phyloP scores from a whole-genome alignment of 164 flowering plant genomes.

The Aristolochia fimbriata region DNA sequence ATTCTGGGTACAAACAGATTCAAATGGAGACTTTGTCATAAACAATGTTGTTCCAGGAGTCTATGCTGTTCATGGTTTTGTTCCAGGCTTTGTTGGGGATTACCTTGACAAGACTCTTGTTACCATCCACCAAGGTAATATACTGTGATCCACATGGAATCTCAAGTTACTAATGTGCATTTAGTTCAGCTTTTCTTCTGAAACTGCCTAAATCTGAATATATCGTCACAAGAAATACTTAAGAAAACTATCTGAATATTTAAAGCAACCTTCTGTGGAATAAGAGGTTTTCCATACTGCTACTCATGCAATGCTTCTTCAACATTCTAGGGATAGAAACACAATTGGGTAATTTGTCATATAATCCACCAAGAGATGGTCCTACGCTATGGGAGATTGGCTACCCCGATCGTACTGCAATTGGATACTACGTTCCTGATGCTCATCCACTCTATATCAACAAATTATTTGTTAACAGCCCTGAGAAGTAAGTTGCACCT shows the following conservation, averaged over 20 bases:
- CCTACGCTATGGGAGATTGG: slow-evolving; percentile 60
- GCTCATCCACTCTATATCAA: slow-evolving; percentile 39
- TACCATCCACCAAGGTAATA: slow-evolving; percentile 29
- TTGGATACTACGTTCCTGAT: slow-evolving; percentile 39
- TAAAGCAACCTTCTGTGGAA: no score
- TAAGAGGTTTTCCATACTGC: no score
- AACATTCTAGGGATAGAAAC: slow-evolving; percentile 23
- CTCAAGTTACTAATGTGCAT: no score
- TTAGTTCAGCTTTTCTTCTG: no score
- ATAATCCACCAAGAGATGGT: slow-evolving; percentile 37
- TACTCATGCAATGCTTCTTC: not conserved
- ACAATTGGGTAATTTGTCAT: slow-evolving; percentile 31
- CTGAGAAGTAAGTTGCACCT: slow-evolving; percentile 31
- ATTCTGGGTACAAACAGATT: slow-evolving; percentile 46
- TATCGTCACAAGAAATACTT: no score
- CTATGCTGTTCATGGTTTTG: slow-evolving; percentile 49
- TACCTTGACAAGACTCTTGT: slow-evolving; percentile 24
- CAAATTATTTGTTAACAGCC: slow-evolving; percentile 28
- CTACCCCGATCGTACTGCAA: slow-evolving; percentile 42
- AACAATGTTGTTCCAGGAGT: slow-evolving; percentile 38
- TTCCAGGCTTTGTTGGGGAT: slow-evolving; percentile 49
- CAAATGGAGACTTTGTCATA: slow-evolving; percentile 35
- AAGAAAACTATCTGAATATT: no score
- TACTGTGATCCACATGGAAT: no score
- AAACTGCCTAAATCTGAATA: no score